These are phyloP conservation scores for Yamadazyma phyllophila DNA, from an alignment of 805 yeast genomes.

Conservation along the genomic window DNA sequence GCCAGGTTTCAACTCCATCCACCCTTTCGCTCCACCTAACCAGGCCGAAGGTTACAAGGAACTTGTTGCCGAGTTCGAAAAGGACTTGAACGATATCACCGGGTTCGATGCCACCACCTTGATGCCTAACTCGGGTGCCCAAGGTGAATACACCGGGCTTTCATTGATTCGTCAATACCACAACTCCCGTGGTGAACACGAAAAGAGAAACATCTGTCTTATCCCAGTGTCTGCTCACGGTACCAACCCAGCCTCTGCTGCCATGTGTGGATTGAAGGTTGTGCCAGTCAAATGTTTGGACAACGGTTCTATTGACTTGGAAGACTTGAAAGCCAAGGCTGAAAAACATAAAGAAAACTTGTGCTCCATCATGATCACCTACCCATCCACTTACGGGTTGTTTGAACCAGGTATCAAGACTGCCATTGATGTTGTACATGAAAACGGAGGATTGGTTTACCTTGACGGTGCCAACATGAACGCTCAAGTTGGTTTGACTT, in stretches of 20 bases:
- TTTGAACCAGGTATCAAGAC: conserved; percentile 87
- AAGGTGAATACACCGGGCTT: conserved; percentile 95
- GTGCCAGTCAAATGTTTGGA: conserved; percentile 84
- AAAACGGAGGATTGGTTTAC: conserved; percentile 91
- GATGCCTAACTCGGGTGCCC: conserved; percentile 98
- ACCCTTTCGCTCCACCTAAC: conserved; percentile 87
- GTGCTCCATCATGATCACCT: conserved; percentile 94
- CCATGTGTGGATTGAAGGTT: conserved; percentile 94
- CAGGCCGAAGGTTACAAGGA: conserved; percentile 89
- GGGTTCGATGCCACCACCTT: conserved; percentile 88
- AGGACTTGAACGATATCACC: conserved; percentile 85
- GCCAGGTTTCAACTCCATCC: conserved; percentile 87
- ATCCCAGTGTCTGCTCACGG: conserved; percentile 99
- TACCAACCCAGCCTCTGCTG: conserved; percentile 97
- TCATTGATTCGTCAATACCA: conserved; percentile 80
- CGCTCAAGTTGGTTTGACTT: conserved; percentile 96
- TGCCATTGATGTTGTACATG: conserved; percentile 84
- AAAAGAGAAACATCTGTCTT: conserved; percentile 77
- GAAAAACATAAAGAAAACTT: conserved; percentile 62
- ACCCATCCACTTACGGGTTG: conserved; percentile 95
- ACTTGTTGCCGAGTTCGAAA: conserved; percentile 71
- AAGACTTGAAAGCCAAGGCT: conserved; percentile 72
- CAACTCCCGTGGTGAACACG: conserved; percentile 61
- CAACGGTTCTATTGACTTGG: conserved; percentile 83
- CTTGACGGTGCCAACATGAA: conserved; percentile 99